Base-by-base conservation (phyloP, 495 filamentous ascomycete species). In the Trichoderma orchidacearum region DNA sequence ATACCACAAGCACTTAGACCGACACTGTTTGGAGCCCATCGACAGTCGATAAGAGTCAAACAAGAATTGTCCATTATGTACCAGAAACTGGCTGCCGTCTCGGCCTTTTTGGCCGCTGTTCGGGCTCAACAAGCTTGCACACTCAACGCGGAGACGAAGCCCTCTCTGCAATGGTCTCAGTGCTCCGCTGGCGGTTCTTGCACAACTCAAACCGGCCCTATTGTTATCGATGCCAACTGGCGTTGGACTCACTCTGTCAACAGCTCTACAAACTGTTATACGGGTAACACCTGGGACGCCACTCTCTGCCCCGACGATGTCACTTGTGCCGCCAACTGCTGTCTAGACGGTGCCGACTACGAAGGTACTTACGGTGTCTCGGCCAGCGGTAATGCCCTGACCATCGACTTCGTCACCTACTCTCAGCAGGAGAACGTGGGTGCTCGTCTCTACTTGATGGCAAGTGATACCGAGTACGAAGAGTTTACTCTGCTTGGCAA, bases 401-500 rank as follows among this genome's bases (percentile, higher is more conserved):
- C 65, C 60, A 72, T 78, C 61, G 68, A 72, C 65, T 84, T 84
- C 70, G 71, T 84, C 59, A 83, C 79, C 52, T 62, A 70, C 64
- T 59, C 63, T 12, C 68, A 72, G 67, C 63, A 66, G 21, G 74
- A 72, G 66, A 78, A 77, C 70, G 65, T 77, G 57, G 75, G 74
- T 55, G 71, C 76, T 34, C 77, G 80, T 58, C 64, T 75, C 55
- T 82, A 82, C 70, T 69, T 83, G 17, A 79, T 83, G 78, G 75
- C 70, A 41, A 60, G 58, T 13, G 64, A 65, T 35, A 69, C 68
- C 66, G 75, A 74, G 61, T 82, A 83, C 72, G 69, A 81, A 67
- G 74, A 69, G 61, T 80, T 82, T 69, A 68, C 67, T 29, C 73
- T 82, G 17, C 62, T 70, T 63, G 74, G 72, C 67, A 78, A 77